phyloP scores from a whole-genome alignment of 2,329 filamentous ascomycete genomes.

The Botrytis pseudocinerea region DNA sequence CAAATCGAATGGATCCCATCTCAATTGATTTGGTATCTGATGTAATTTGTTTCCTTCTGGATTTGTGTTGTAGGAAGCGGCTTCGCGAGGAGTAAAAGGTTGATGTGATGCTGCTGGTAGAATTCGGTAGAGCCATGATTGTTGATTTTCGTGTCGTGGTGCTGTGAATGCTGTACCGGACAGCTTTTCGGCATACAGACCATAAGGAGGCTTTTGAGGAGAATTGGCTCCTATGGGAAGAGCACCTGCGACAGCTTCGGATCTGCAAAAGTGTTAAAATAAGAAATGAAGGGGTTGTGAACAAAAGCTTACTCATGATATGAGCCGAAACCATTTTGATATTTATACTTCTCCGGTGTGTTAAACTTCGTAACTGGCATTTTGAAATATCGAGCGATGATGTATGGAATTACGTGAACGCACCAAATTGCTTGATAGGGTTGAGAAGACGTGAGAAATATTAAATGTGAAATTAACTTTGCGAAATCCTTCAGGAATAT shows the following conservation, averaged over 20 bases:
- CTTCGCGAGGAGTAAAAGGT: conserved; percentile 48
- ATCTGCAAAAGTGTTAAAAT: conserved; percentile 45
- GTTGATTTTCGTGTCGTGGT: conserved; percentile 56
- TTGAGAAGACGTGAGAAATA: background rate
- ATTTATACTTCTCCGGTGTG: conserved; percentile 64
- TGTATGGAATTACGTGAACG: background rate
- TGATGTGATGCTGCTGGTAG: conserved; percentile 55
- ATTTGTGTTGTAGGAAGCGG: conserved; percentile 48
- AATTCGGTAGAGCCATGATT: conserved; percentile 60
- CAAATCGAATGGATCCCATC: conserved; percentile 73
- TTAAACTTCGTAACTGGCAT: conserved; percentile 68
- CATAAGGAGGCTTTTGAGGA: conserved; percentile 66
- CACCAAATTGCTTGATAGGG: too few relatives aligned
- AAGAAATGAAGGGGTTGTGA: background rate
- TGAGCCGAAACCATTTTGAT: conserved; percentile 67
- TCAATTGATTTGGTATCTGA: conserved; percentile 77
- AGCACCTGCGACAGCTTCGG: conserved; percentile 65
- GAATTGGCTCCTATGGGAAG: conserved; percentile 67
- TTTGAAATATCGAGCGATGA: conserved; percentile 2
- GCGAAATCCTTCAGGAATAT: background rate
- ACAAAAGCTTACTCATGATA: conserved; percentile 61
- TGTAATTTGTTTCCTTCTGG: conserved; percentile 49
- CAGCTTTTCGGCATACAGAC: conserved; percentile 67
- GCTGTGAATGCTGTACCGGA: conserved; percentile 60
- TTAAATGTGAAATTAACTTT: background rate